Evolutionary conservation across 129 eudicot genomes (phyloP).

Genomic region (Tagetes patula): DNA sequence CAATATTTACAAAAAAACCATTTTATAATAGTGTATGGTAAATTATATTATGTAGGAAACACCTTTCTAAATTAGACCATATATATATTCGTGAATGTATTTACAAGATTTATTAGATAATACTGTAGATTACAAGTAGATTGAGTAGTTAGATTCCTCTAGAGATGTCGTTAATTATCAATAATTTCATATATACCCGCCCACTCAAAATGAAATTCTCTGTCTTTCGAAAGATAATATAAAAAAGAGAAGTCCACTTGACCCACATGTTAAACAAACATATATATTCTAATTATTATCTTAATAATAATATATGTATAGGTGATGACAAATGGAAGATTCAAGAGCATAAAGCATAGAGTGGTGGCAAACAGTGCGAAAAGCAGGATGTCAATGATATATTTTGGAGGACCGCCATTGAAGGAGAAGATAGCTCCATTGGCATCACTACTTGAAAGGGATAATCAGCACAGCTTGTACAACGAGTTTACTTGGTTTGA

Average conservation of each 20-base stretch:
- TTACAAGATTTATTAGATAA: not conserved
- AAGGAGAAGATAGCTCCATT: slow-evolving; percentile 90
- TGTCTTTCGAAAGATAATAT: slow-evolving; percentile 8
- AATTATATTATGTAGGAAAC: not conserved
- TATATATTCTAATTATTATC: slow-evolving; percentile 2
- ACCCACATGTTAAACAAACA: slow-evolving; percentile 10
- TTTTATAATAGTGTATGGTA: not conserved
- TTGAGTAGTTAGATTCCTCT: not conserved
- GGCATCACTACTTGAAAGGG: slow-evolving; percentile 65
- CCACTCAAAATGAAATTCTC: slow-evolving; percentile 11
- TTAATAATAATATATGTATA: slow-evolving; percentile 10
- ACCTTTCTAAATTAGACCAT: not conserved
- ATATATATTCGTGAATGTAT: not conserved
- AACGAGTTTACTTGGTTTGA: slow-evolving; percentile 94
- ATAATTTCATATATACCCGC: not conserved
- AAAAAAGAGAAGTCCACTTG: slow-evolving; percentile 13
- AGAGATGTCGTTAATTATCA: slow-evolving; percentile 12
- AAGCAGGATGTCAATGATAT: slow-evolving; percentile 87
- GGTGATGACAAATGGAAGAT: slow-evolving; percentile 97
- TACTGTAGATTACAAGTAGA: not conserved
- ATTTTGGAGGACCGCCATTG: slow-evolving; percentile 92
- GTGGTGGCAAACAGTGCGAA: slow-evolving; percentile 66
- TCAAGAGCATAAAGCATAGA: slow-evolving; percentile 83
- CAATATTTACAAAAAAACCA: too few species aligned
- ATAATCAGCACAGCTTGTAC: slow-evolving; percentile 68